These are phyloP conservation scores for Fusarium sterilihyphosum DNA, from an alignment of 2,329 filamentous ascomycete species.

Conservation along the genomic window DNA sequence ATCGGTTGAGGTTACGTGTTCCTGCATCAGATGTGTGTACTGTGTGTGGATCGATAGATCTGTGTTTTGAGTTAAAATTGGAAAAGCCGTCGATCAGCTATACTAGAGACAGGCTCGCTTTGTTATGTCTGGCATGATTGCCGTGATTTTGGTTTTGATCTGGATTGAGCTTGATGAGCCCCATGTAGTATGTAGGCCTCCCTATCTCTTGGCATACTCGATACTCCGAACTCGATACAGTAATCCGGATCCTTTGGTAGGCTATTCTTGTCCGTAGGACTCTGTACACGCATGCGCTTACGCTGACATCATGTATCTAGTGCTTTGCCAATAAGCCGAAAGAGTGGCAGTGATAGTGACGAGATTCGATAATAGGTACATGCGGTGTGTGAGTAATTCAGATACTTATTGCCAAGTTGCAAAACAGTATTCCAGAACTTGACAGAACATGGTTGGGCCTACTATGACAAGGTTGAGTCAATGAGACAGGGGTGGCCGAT, in stretches of 20 bases:
- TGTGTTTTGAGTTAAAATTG: conserved; percentile 16
- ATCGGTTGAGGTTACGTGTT: conserved; percentile 15
- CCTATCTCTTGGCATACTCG: neutral
- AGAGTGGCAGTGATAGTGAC: neutral
- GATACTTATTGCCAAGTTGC: conserved; percentile 8
- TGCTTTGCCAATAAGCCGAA: conserved; percentile 1
- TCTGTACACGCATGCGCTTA: neutral
- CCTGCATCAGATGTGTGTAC: conserved; percentile 22
- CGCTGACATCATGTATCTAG: neutral
- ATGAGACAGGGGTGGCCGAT: neutral
- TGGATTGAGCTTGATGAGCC: conserved; percentile 1
- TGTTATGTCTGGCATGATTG: neutral
- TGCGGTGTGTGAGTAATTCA: neutral
- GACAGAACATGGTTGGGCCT: conserved; percentile 4
- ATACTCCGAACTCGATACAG: neutral
- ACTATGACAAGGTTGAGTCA: neutral
- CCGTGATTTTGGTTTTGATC: conserved; percentile 4
- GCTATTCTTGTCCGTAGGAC: neutral
- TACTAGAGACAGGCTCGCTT: conserved; percentile 16
- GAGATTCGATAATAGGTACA: neutral
- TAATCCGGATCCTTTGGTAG: neutral
- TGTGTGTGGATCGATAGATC: conserved; percentile 14
- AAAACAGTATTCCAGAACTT: conserved; percentile 7
- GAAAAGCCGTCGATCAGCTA: conserved; percentile 18
- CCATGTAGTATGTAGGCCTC: neutral